Base-by-base conservation (phyloP, 805 yeast species). In the Clavispora carvajalis region DNA sequence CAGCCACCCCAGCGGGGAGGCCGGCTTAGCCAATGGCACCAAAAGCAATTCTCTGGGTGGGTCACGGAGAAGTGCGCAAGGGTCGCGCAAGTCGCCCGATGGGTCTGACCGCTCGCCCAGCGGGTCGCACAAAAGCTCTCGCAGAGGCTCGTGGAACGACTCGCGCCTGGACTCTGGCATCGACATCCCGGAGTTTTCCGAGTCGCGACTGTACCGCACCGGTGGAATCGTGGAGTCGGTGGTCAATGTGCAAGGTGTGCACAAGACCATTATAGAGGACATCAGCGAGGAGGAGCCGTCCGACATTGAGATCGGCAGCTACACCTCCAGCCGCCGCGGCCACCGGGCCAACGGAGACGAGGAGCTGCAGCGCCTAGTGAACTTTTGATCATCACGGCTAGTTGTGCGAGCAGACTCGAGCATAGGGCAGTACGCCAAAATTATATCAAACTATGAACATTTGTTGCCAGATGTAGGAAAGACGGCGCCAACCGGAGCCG, bases 181-280 rank as follows among this genome's bases (percentile, higher is more conserved):
- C 15, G 30, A 39, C 22, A 33, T 36, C n/a, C 24, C 43, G 9
- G 69, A 65, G 46, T 52, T 49, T 44, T 62, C 56, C 44, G 69
- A 67, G 45, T 48, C 63, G 15, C 50, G 71, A 29, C 56, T 65
- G 3, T 69, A 69, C 48, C 51, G 73, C 22, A 73, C 81, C 9
- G 80, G 80, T 13, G 82, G 91, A 7, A 80, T 88, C 39, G 75
- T 85, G 40, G 96, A 88, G 62, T 79, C 85, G 30, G 82, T 88
- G 13, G 79, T 88, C n/a, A 84, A 82, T 37, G 84, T 84, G 21
- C 80, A 82, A 55, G 96, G 96, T 39, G 85, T 85, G 16, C 80
- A 79, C 52, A 88, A 88, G 68, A 87, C 95, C 3, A 85, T 88
- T 45, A 87, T 88, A 53, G 91, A 84, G 52, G 82, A 79, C 39